Percentiles rank a stretch among this genome's conserved stretches.
Conservation (phyloP, 176 grass and related monocot species). For the Zea luxurians region DNA sequence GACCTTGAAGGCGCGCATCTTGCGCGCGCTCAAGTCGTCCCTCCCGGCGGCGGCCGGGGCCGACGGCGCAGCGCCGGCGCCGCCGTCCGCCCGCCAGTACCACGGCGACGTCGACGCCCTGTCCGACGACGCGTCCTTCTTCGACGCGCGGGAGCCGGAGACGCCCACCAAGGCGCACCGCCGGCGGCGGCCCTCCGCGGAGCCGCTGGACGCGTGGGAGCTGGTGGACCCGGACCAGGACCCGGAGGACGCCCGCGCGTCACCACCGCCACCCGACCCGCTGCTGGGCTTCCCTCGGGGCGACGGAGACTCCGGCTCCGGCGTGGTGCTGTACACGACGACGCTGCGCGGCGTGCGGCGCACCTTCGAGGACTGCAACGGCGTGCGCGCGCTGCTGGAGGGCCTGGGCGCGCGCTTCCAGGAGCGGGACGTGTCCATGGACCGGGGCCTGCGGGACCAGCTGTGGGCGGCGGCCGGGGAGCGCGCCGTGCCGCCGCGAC, state of each 20-base stretch:
- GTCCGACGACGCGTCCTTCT: conserved; percentile 46
- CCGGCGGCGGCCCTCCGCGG: too few species aligned
- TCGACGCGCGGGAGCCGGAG: conserved; percentile 30
- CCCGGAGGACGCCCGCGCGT: not conserved
- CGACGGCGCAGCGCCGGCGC: not conserved
- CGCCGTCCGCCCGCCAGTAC: not conserved
- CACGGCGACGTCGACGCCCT: conserved; percentile 14
- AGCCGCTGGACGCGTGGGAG: conserved; percentile 40
- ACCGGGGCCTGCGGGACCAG: conserved; percentile 69
- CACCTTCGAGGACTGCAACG: conserved; percentile 76
- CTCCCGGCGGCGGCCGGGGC: not conserved
- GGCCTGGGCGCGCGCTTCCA: conserved; percentile 59
- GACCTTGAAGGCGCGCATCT: conserved; percentile 55
- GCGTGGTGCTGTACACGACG: conserved; percentile 67
- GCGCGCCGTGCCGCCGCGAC: conserved; percentile 59
- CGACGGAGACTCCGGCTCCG: conserved; percentile 3
- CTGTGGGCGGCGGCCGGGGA: conserved; percentile 52
- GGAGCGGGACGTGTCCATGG: conserved; percentile 87
- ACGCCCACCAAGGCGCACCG: too few species aligned
- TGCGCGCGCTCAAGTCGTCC: conserved; percentile 46
- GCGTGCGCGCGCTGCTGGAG: conserved; percentile 55
- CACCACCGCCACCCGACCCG: not conserved
- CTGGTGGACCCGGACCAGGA: conserved; percentile 23
- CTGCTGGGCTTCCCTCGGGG: conserved; percentile 51
- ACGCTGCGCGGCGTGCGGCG: conserved; percentile 69